Percentiles rank a stretch among this genome's conserved stretches.
phyloP scores from a whole-genome alignment of 2,329 filamentous ascomycete species.

The Elsinoe perseae region DNA sequence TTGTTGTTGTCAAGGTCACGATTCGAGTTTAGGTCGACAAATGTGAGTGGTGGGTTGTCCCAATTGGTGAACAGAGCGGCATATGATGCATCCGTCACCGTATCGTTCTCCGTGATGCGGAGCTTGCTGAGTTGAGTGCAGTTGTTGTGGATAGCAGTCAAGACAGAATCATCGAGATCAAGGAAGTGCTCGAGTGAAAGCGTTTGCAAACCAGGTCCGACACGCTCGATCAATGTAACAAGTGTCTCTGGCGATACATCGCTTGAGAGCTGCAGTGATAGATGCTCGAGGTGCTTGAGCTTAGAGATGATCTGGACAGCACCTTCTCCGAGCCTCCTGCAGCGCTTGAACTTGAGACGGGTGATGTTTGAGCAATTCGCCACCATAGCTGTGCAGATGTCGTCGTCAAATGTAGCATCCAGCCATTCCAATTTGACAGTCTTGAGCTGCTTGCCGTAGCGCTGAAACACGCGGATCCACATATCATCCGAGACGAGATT shows the following conservation, averaged over 20 bases:
- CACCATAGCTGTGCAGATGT: slow-evolving; percentile 55
- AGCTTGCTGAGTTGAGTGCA: slow-evolving; percentile 67
- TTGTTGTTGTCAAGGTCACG: slow-evolving; percentile 66
- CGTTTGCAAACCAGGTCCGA: slow-evolving; percentile 63
- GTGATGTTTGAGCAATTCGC: slow-evolving; percentile 59
- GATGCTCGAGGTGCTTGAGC: slow-evolving; percentile 58
- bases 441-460: slow-evolving; percentile 58
- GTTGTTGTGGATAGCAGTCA: slow-evolving; percentile 61
- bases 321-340: slow-evolving; percentile 61
- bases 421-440: slow-evolving; percentile 73
- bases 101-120: slow-evolving; percentile 69
- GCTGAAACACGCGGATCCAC: slow-evolving; percentile 63
- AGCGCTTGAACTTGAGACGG: slow-evolving; percentile 73
- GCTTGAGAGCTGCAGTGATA: slow-evolving; percentile 62
- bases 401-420: slow-evolving; percentile 71
- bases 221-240: slow-evolving; percentile 50
- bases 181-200: slow-evolving; percentile 66
- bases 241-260: slow-evolving; percentile 52
- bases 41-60: slow-evolving; percentile 62
- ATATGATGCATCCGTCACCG: slow-evolving; percentile 68
- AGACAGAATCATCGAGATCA: slow-evolving; percentile 58
- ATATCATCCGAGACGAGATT: slow-evolving; percentile 72
- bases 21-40: slow-evolving; percentile 68
- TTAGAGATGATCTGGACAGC: slow-evolving; percentile 59
- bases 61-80: slow-evolving; percentile 65